These are phyloP conservation scores for Fragaria vesca DNA, from an alignment of 306 rosid species.

Conservation along the genomic window DNA sequence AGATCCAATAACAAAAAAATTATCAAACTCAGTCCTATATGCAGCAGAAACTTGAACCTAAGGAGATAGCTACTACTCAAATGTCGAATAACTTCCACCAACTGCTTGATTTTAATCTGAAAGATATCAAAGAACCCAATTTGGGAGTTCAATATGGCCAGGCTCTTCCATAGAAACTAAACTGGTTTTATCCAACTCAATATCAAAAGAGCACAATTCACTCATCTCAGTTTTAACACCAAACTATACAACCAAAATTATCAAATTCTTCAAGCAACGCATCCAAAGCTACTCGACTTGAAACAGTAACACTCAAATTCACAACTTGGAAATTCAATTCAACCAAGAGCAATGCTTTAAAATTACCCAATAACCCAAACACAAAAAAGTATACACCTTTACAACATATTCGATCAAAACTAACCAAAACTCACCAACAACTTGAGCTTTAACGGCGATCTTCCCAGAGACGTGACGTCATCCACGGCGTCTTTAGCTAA, in stretches of 20 bases:
- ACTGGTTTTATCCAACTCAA: not conserved
- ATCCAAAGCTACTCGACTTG: not conserved
- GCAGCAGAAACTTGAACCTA: not conserved
- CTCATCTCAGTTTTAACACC: not conserved
- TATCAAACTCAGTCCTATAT: not conserved
- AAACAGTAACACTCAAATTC: not conserved
- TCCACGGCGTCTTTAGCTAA: not conserved
- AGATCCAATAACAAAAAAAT: not conserved
- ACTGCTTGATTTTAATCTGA: not conserved
- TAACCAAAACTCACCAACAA: slow-evolving; percentile 70
- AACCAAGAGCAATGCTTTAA: not conserved
- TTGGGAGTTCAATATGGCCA: not conserved
- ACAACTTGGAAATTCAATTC: not conserved
- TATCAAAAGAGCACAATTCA: not conserved
- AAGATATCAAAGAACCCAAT: not conserved
- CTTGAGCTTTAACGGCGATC: slow-evolving; percentile 61
- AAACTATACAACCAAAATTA: not conserved
- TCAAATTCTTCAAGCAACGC: not conserved
- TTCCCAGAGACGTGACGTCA: slow-evolving; percentile 5
- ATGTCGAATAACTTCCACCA: not conserved
- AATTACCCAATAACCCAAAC: not conserved
- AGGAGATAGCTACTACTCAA: not conserved
- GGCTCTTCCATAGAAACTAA: not conserved
- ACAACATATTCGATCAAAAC: not conserved
- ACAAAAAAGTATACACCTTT: not conserved